A percentile compares a stretch with the other conserved stretches of the same genome.
These are phyloP conservation scores for Chlamydomonas reinhardtii DNA, from an alignment of 163 green algal genomes.

Conservation along the genomic window DNA sequence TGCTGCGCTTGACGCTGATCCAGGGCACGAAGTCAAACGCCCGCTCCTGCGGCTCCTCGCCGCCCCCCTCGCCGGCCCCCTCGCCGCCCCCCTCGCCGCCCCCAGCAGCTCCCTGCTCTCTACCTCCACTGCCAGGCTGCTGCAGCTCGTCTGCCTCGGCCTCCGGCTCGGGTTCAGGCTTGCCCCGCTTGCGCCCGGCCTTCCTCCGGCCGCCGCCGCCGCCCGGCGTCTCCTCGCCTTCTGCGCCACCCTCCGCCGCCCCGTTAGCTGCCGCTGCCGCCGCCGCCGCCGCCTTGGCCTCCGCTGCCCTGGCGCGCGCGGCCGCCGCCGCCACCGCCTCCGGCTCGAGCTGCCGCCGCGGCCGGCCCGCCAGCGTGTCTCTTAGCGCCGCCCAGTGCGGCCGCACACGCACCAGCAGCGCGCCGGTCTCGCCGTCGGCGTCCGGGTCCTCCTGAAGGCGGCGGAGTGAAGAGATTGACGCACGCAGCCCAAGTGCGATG, in stretches of 20 bases:
- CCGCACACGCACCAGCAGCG: conserved; percentile 17
- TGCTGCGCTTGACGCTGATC: not conserved
- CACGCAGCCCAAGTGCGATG: too few species aligned
- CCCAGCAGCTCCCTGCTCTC: too few species aligned
- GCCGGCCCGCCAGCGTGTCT: not conserved
- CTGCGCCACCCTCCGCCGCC: not conserved
- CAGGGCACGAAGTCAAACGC: conserved; percentile 20
- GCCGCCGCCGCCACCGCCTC: not conserved
- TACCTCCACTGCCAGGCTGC: too few species aligned
- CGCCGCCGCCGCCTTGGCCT: not conserved
- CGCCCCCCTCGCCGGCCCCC: too few species aligned
- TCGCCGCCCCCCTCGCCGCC: too few species aligned
- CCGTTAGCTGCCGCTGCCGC: not conserved
- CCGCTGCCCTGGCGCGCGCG: not conserved
- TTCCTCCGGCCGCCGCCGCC: too few species aligned
- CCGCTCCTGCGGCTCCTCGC: not conserved
- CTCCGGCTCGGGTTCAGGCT: too few species aligned
- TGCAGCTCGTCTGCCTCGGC: too few species aligned
- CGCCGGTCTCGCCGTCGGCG: too few species aligned
- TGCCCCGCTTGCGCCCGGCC: too few species aligned
- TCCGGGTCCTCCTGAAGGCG: too few species aligned
- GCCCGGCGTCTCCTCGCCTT: not conserved
- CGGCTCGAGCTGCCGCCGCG: not conserved
- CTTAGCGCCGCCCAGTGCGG: not conserved
- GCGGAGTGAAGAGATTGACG: too few species aligned